Evolutionary conservation across 805 yeast genomes (phyloP).

Genomic region (Metschnikowia colocasiae): DNA sequence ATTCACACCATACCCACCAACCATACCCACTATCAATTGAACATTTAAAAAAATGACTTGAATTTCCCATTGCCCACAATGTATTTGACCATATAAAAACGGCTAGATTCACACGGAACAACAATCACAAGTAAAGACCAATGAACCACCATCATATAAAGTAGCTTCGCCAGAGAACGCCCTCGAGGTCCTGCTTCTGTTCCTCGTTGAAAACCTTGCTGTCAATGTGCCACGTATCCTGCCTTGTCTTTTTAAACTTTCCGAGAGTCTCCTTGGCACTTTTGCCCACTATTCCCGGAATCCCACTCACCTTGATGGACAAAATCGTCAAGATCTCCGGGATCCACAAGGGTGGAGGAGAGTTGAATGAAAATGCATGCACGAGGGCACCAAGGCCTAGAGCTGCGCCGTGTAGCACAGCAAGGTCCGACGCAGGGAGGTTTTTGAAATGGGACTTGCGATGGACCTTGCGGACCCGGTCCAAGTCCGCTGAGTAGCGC

Average conservation of each 20-base stretch:
- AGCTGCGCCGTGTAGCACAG: slow-evolving; percentile 75
- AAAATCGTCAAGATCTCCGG: slow-evolving; percentile 67
- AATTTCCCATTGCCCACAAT: too few relatives aligned
- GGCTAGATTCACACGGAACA: too few relatives aligned
- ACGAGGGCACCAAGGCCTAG: slow-evolving; percentile 86
- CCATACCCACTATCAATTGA: too few relatives aligned
- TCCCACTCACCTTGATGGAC: slow-evolving; percentile 66
- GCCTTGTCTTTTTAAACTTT: slow-evolving; percentile 84
- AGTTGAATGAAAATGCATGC: slow-evolving; percentile 82
- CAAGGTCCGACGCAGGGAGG: slow-evolving; percentile 38
- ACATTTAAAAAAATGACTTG: too few relatives aligned
- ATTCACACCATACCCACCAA: too few relatives aligned
- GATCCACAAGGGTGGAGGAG: slow-evolving; percentile 91
- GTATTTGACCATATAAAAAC: too few relatives aligned
- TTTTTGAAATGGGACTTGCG: slow-evolving; percentile 35
- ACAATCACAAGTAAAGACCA: too few relatives aligned
- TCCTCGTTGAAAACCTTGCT: slow-evolving; percentile 66
- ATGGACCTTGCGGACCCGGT: slow-evolving; percentile 42
- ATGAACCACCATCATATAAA: slow-evolving; percentile 44
- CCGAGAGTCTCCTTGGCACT: slow-evolving; percentile 80
- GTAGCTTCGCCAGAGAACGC: slow-evolving; percentile 89
- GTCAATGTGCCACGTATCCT: slow-evolving; percentile 96
- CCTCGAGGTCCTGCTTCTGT: slow-evolving; percentile 87
- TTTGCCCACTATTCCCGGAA: slow-evolving; percentile 75
- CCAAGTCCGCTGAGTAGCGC: slow-evolving; percentile 27